Conservation (phyloP, 345 rosid genomes). For the Eucalyptus virginea region DNA sequence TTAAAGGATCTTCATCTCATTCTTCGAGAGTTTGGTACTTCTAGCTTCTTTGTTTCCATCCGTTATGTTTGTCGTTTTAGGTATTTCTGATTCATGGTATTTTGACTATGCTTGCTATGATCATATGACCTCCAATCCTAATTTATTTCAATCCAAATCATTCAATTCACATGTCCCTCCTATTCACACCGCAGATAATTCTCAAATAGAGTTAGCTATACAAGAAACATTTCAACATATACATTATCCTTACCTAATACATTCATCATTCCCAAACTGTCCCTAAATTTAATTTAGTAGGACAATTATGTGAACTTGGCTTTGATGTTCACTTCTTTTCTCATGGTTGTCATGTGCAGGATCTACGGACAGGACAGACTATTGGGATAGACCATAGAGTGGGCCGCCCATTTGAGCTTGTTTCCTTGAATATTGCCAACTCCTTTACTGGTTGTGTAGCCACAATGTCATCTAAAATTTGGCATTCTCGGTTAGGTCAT, state of each 20-base stretch:
- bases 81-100: too few species aligned
- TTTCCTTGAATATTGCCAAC: background rate
- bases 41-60: too few species aligned
- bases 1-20: too few species aligned
- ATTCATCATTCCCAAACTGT: background rate
- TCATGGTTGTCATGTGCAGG: background rate
- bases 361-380: accelerated
- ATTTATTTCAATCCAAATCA: background rate
- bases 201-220: background rate
- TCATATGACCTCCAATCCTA: too few species aligned
- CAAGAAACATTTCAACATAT: background rate
- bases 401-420: background rate
- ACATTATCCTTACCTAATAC: background rate
- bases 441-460: background rate
- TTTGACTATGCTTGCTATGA: too few species aligned
- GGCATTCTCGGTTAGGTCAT: background rate
- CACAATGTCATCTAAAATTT: background rate
- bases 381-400: background rate
- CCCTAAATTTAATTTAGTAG: too few species aligned
- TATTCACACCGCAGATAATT: background rate
- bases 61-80: too few species aligned
- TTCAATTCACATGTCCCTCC: background rate
- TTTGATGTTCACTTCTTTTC: background rate
- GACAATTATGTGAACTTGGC: background rate
- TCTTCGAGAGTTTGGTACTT: too few species aligned